Evolutionary conservation across 129 eudicot species (phyloP).

Genomic region (Tagetes patula): DNA sequence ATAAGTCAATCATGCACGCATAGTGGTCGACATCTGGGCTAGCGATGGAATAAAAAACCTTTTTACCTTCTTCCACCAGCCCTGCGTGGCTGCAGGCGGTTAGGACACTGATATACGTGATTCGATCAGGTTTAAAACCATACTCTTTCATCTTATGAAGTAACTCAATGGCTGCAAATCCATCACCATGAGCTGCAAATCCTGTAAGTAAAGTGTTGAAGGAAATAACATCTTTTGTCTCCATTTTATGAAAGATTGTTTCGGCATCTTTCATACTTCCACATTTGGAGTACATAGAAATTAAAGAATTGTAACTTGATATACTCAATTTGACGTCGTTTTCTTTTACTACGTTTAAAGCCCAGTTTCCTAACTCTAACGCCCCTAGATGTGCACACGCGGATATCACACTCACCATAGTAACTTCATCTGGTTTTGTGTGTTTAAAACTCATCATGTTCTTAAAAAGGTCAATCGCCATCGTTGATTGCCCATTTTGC

Average conservation of each 20-base stretch:
- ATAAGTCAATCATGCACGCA: slow-evolving; percentile 82
- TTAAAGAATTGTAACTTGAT: slow-evolving; percentile 69
- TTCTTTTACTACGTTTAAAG: slow-evolving; percentile 32
- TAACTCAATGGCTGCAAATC: slow-evolving; percentile 51
- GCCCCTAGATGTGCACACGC: slow-evolving; percentile 93
- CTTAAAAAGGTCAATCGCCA: slow-evolving; percentile 65
- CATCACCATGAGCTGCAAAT: slow-evolving; percentile 72
- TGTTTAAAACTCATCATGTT: slow-evolving; percentile 41
- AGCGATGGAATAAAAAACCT: slow-evolving; percentile 58
- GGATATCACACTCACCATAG: slow-evolving; percentile 72
- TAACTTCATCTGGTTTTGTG: slow-evolving; percentile 69
- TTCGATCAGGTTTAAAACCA: slow-evolving; percentile 64
- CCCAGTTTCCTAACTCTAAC: slow-evolving; percentile 71
- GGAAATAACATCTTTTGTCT: slow-evolving; percentile 58
- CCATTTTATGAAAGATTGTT: slow-evolving; percentile 56
- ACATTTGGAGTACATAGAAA: slow-evolving; percentile 83
- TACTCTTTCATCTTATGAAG: slow-evolving; percentile 58
- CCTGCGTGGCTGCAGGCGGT: slow-evolving; percentile 94
- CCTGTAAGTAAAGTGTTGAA: slow-evolving; percentile 78
- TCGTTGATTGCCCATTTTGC: slow-evolving; percentile 70
- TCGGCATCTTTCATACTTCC: slow-evolving; percentile 68
- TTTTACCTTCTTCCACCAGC: slow-evolving; percentile 54
- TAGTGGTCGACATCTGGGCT: slow-evolving; percentile 74
- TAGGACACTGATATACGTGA: slow-evolving; percentile 64
- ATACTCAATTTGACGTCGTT: slow-evolving; percentile 42